Base-by-base conservation (phyloP, 148 eudicot genomes). In the Spergularia marina region DNA sequence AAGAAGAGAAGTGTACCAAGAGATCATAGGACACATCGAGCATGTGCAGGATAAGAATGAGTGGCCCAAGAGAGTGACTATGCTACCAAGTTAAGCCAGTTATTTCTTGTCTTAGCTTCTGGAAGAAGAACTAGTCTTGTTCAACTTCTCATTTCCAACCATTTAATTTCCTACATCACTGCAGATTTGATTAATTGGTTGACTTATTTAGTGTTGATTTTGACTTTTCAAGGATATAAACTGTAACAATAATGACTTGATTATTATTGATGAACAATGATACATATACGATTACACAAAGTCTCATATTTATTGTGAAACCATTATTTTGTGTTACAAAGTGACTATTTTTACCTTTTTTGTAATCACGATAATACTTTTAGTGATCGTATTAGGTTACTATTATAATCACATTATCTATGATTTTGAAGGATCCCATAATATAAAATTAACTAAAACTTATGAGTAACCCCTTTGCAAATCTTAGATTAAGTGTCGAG, bases 11-110 rank as follows among this genome's bases (percentile, higher is more conserved):
- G 15, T 9, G 47, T 53, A 69, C 58, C 16, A 63, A n/a, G 13
- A 74, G 23, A 73, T 62, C 30, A 60, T 51, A 73, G 23, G 44
- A 64, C 65, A 61, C 25, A 55, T 20, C 44, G 66, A 75, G 14
- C 71, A 53, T 75, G 78, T 65, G 53, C 64, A 12, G 21, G 14
- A 53, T 20, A 40, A 52, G 13, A 65, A 53, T 40, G 53, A 16
- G 23, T 17, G 51, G 72, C 20, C 4, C 0, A 9, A 5, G 16
- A 17, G 53, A 44, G 30, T 69, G 8, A 53, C 44, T 12, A 23
- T 16, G 58, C 56, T 36, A 16, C 44, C 5, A 63, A 30, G 10
- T 16, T 64, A 12, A 11, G 20, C 59, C 58, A 69, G 23, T 18
- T 23, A 49, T 53, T 51, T 52, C 10, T 53, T 25, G 18, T 52